Evolutionary conservation across 1,284 basidiomycete genomes (phyloP).

Genomic region (Rhodotorula sp.): DNA sequence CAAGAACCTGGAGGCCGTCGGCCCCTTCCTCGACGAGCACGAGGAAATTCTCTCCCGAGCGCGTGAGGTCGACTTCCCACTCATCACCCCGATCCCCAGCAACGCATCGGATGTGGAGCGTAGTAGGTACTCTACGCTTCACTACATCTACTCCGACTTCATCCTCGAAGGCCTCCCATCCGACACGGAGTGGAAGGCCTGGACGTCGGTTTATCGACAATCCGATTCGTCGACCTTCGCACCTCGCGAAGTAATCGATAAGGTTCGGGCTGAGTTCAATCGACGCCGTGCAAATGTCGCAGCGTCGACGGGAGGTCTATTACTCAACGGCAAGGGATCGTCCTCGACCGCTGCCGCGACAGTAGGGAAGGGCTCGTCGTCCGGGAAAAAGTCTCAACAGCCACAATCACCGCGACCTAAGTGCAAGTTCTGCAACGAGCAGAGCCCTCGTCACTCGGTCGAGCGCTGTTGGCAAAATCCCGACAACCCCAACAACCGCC

Average conservation of each 20-base stretch:
- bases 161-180: background rate
- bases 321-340: background rate
- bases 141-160: background rate
- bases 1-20: too few relatives aligned
- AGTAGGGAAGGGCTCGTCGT: background rate
- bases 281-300: background rate
- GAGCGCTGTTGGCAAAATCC: conserved; percentile 1
- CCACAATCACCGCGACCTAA: background rate
- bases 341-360: background rate
- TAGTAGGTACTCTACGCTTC: too few relatives aligned
- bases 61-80: background rate
- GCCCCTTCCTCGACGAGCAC: background rate
- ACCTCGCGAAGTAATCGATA: background rate
- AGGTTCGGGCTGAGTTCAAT: background rate
- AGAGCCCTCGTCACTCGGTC: background rate
- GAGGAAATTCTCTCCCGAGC: background rate
- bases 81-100: background rate
- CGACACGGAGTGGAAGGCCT: background rate
- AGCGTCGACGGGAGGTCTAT: background rate
- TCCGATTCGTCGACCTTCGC: background rate
- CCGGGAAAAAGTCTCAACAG: background rate
- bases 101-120: background rate
- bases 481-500: background rate
- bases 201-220: background rate
- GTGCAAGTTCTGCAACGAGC: background rate